Base-by-base conservation (phyloP, 1,139 yeast genomes). In the Groenewaldozyma sp. region DNA sequence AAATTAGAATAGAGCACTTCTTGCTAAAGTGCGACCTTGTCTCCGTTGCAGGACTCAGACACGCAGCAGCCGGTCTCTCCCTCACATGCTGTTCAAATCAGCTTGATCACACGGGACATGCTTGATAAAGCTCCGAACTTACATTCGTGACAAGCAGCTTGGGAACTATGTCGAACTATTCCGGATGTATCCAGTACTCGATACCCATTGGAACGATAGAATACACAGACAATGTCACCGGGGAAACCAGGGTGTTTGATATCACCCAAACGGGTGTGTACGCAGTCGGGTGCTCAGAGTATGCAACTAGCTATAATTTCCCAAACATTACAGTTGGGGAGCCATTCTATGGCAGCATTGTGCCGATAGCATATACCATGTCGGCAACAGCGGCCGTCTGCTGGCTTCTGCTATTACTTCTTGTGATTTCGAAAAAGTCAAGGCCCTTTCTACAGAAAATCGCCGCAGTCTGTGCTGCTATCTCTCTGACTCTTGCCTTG, bases 381-480 rank as follows among this genome's bases (percentile, higher is more conserved):
- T 49, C 64, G 3, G 62, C 62, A 2, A 50, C 61, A 3, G 54
- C 63, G 3, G 58, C 59, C 3, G 45, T 59, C 35, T 57, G 64
- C 2, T 62, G 65, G 66, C 49, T 59, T 14, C 47, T 62, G 14
- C 39, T 62, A 20, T 41, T 62, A 3, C 44, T 59, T 11, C 45
- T 63, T 19, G 42, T 58, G 16, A 45, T 60, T 26, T 52, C 66
- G 2, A 54, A 55, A 33, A 49, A 49, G 32, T 44, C 45, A 26
- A 49, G 66, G 20, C 67, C 68, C 3, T 48, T 55, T 48, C 50
- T 62, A 29, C 68, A 63, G 38, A 54, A 52, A 32, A 38, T 60
- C 13, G 58, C 64, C 1, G 47, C 61, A 2, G 35, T 55, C 10
- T 48, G 56, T 24, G 54, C 57, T 0, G 59, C 64, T 1, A 50